Percentiles rank a stretch among this genome's conserved stretches.
Evolutionary conservation across 129 eudicot genomes (phyloP).

Genomic region (Artemisia tridentata): DNA sequence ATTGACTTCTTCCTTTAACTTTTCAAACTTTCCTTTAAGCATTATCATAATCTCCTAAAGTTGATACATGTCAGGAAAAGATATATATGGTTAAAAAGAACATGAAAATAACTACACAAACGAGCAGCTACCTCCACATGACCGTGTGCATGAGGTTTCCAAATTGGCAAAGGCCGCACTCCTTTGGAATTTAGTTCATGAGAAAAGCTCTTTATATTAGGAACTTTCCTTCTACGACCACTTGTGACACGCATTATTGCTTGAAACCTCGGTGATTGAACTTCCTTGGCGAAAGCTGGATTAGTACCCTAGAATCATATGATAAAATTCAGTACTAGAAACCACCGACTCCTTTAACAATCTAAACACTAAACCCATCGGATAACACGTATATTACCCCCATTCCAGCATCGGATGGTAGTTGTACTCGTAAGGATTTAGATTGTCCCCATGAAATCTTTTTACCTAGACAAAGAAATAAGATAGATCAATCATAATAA

Average conservation of each 20-base stretch:
- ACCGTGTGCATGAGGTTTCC: constrained; percentile 88
- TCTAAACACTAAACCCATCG: background rate
- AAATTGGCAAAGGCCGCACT: constrained; percentile 80
- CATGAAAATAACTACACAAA: constrained; percentile 9
- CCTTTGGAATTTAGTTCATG: constrained; percentile 97
- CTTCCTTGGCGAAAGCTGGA: constrained; percentile 67
- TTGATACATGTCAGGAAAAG: constrained; percentile 9
- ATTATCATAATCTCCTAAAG: constrained; percentile 77
- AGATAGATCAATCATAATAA: background rate
- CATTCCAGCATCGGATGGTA: constrained; percentile 40
- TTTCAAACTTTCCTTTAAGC: constrained; percentile 78
- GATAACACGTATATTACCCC: constrained; percentile 48
- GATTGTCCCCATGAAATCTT: constrained; percentile 73
- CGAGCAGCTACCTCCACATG: constrained; percentile 66
- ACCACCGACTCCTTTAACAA: background rate
- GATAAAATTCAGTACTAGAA: constrained; percentile 17
- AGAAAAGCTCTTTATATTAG: constrained; percentile 89
- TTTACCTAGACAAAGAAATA: constrained; percentile 41
- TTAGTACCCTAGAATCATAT: constrained; percentile 50
- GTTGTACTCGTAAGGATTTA: constrained; percentile 55
- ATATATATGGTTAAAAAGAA: constrained; percentile 6
- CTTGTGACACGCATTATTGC: constrained; percentile 81
- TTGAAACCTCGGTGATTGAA: constrained; percentile 82
- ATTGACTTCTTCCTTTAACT: constrained; percentile 83
- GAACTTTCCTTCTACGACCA: constrained; percentile 73